phyloP scores from a whole-genome alignment of 345 rosid species.

The Moringa oleifera region DNA sequence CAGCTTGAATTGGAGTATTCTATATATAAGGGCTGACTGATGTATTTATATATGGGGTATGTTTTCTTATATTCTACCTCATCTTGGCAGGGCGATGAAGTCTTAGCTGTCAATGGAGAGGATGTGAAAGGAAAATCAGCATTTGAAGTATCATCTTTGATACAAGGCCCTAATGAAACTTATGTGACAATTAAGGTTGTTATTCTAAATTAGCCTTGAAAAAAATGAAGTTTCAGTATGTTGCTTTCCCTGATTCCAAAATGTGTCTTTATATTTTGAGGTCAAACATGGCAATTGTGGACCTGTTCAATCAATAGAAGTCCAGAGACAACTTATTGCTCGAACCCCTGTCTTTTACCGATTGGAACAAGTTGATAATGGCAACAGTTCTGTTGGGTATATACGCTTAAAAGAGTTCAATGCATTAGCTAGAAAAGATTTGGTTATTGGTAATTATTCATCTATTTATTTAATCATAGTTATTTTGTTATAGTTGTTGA shows the following conservation, averaged over 20 bases:
- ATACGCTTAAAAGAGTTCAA: constrained; percentile 88
- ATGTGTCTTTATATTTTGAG: constrained; percentile 33
- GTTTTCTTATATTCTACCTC: constrained; percentile 5
- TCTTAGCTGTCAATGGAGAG: constrained; percentile 73
- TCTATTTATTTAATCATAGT: background rate
- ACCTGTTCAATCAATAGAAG: constrained; percentile 53
- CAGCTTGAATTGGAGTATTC: background rate
- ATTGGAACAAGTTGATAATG: constrained; percentile 67
- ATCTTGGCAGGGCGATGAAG: constrained; percentile 70
- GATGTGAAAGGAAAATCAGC: constrained; percentile 85
- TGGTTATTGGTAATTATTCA: constrained; percentile 59
- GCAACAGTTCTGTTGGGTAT: constrained; percentile 64
- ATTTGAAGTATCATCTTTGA: constrained; percentile 85
- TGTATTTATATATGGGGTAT: background rate
- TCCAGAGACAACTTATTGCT: constrained; percentile 84
- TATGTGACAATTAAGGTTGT: constrained; percentile 74
- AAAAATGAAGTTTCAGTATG: background rate
- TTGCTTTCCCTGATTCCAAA: background rate
- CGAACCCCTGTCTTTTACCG: constrained; percentile 80
- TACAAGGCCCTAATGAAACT: constrained; percentile 93
- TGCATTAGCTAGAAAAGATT: constrained; percentile 89
- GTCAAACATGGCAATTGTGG: constrained; percentile 92
- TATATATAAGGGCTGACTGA: background rate
- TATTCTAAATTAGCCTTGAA: constrained; percentile 6
- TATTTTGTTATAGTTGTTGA: too few species aligned